phyloP scores from a whole-genome alignment of 163 green algal genomes.

The Scenedesmus sp. region DNA sequence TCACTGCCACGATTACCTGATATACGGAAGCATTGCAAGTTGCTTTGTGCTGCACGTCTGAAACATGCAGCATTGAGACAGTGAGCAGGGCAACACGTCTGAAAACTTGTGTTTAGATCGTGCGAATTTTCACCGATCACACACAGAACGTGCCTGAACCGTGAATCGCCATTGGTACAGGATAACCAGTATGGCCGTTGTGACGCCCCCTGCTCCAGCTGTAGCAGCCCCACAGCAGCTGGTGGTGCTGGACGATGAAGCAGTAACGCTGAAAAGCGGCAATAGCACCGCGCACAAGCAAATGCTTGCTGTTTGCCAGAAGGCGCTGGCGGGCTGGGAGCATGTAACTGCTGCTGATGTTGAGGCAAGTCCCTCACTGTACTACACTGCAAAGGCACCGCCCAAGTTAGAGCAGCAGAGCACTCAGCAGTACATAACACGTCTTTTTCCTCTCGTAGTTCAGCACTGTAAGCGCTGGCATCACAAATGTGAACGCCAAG shows the following conservation, averaged over 20 bases:
- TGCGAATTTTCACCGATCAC: not conserved
- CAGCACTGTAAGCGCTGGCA: constrained; percentile 83
- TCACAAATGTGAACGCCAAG: constrained; percentile 90
- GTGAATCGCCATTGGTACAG: not conserved
- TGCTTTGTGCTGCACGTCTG: not conserved
- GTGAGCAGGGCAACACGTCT: too few relatives aligned
- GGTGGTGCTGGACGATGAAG: not conserved
- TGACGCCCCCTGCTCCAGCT: not conserved
- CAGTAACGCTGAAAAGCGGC: not conserved
- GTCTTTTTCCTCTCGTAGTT: constrained; percentile 57
- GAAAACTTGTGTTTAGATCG: too few relatives aligned
- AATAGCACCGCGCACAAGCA: constrained; percentile 30
- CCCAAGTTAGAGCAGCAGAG: not conserved
- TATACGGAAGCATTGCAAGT: not conserved
- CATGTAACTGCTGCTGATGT: constrained; percentile 40
- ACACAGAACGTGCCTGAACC: not conserved
- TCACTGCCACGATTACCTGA: too few relatives aligned
- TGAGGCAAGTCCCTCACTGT: constrained; percentile 29
- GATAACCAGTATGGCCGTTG: not conserved
- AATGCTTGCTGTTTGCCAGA: constrained; percentile 58
- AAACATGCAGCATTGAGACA: not conserved
- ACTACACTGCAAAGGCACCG: not conserved
- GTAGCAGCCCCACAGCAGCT: constrained; percentile 2
- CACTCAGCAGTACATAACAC: not conserved
- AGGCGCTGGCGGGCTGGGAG: constrained; percentile 64